Evolutionary conservation across 768 basidiomycete species (phyloP), one percentile per base, ranked within the genome.

Genomic region (Chalciporus pseudorubinellus): DNA sequence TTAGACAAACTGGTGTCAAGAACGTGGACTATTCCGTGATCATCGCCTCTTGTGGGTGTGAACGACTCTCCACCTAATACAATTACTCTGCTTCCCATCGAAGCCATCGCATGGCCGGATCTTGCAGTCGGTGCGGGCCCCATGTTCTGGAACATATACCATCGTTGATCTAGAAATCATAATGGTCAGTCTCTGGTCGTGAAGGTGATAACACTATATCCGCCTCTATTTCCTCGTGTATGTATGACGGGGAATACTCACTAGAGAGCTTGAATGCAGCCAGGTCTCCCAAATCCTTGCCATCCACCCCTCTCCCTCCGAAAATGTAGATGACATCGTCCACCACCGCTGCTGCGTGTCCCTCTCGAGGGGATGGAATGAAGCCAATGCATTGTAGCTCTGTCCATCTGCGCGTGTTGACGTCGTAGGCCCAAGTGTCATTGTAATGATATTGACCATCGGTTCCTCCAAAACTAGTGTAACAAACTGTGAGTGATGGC

Each of bases 61-160:
- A 88, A 86, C 1, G 92, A 91, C 71, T 98, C 97, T 16, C 97
- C 97, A 38, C 97, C 97, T 14, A 99, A 79, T 6, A 99, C 94
- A 59, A 92, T 91, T 5, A 99, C 89, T 55, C 86, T 82, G 43
- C 85, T 80, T 26, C 91, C 92, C 65, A 89, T 85, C 12, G 92
- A 85, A 7, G 95, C 92, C 94, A 99, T 95, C n/a, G 95, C 91
- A 70, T 99, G 97, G 2, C 97, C 97, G 9, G 92, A 95, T 44
- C 97, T 81, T 3, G 92, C 91, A 36, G 78, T 85, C 1, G 97
- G 97, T 14, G 92, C 82, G 16, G 95, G 95, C 0, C 97, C 97
- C 97, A 99, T 99, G 65, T 98, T 97, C 70, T 98, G 94, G 76
- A 99, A 99, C 92, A 95, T 98, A 73, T 95, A 99, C 97, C 97